These are phyloP conservation scores for Kewa caespitosa DNA, from an alignment of 179 eudicot species.

Conservation along the genomic window DNA sequence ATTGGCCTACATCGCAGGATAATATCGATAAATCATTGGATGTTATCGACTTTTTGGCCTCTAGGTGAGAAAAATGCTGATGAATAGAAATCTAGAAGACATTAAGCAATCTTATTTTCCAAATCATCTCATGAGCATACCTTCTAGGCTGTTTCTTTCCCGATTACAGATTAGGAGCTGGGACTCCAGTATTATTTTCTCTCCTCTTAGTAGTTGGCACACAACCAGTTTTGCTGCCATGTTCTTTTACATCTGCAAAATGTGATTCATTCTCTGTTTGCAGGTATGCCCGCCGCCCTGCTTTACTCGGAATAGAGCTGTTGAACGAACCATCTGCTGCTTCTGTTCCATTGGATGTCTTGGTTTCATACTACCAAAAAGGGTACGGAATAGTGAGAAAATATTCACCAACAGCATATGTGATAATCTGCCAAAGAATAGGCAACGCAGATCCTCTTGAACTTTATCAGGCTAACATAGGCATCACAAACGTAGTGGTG, in stretches of 20 bases:
- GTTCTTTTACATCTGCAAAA: not conserved
- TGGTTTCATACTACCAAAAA: slow-evolving; percentile 58
- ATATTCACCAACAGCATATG: slow-evolving; percentile 62
- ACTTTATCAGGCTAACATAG: slow-evolving; percentile 62
- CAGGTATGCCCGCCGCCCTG: slow-evolving; percentile 69
- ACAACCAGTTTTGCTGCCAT: not conserved
- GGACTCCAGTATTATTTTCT: too few species aligned
- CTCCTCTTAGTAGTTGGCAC: not conserved
- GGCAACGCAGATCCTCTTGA: slow-evolving; percentile 77
- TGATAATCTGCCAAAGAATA: slow-evolving; percentile 71
- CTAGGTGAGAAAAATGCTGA: slow-evolving; percentile 40
- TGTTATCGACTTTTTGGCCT: slow-evolving; percentile 66
- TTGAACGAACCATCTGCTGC: slow-evolving; percentile 71
- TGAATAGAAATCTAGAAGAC: not conserved
- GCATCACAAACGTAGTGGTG: slow-evolving; percentile 45
- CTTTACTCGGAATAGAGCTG: slow-evolving; percentile 78
- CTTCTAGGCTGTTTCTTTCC: too few species aligned
- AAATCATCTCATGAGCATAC: too few species aligned
- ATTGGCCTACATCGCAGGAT: slow-evolving; percentile 64
- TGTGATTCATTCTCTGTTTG: slow-evolving; percentile 3
- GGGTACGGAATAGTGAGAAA: slow-evolving; percentile 65
- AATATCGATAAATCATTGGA: slow-evolving; percentile 49
- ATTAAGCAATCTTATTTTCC: too few species aligned
- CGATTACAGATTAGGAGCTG: not conserved
- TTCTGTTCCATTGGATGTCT: slow-evolving; percentile 45